These are phyloP conservation scores for Arabis alpina DNA, from an alignment of 345 rosid genomes.

Conservation along the genomic window DNA sequence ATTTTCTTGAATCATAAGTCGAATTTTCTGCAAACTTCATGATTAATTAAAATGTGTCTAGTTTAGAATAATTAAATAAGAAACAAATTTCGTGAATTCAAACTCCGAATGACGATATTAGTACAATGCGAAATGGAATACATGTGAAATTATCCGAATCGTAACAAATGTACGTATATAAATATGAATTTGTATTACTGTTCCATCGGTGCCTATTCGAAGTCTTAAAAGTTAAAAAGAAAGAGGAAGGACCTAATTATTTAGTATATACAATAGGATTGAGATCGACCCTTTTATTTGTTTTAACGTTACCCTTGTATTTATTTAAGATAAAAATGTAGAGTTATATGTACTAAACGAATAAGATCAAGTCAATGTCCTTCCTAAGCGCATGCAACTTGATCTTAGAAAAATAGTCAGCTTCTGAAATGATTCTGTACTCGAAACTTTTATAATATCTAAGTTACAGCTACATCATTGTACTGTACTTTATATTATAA, in stretches of 20 bases:
- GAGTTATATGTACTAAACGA: slow-evolving; percentile 29
- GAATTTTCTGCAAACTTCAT: no score
- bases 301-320: not conserved
- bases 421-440: slow-evolving; percentile 44
- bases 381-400: slow-evolving; percentile 37
- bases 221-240: not conserved
- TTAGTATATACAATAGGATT: not conserved
- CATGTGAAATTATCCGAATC: no score
- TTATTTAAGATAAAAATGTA: slow-evolving; percentile 4
- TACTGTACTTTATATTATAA: slow-evolving; percentile 8
- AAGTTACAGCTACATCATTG: slow-evolving; percentile 38
- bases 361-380: slow-evolving; percentile 36
- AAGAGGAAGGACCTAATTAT: not conserved
- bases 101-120: no score
- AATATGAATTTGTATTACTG: no score
- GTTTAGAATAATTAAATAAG: no score
- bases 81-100: no score
- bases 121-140: no score
- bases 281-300: not conserved
- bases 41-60: no score
- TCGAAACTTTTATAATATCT: slow-evolving; percentile 13
- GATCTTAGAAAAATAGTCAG: slow-evolving; percentile 38
- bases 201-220: no score
- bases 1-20: no score
- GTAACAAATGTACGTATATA: no score